Evolutionary conservation across 805 yeast species (phyloP), one percentile per base, ranked within the genome.

Genomic region (Wickerhamiella sergipiensis): DNA sequence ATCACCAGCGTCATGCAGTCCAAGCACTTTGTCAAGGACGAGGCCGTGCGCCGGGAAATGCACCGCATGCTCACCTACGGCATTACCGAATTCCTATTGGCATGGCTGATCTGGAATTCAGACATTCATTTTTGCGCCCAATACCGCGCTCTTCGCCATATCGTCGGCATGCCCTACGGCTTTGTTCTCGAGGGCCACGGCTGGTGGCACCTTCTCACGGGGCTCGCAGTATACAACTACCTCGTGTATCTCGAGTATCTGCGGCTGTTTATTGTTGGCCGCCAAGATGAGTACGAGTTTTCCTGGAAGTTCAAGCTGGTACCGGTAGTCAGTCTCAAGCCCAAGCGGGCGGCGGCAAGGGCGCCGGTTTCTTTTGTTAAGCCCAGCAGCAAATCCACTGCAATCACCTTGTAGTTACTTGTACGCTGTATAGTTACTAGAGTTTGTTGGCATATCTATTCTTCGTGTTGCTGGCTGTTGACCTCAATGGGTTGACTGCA

Each of bases 121-220:
- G 97, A 90, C 64, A 86, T 85, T 52, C 84, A 85, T 56, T 75
- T 83, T 51, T 90, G 97, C 64, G 57, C 69, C 15, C 64, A 65
- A 22, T 80, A 85, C 66, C 74, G 80, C 40, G 53, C 66, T 6
- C 61, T 77, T 15, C 76, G 96, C 64, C 75, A 92, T 53, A 57
- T 68, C 3, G 64, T 80, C 13, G 95, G 97, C 2, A 75, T 83
- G 69, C 97, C 97, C 1, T 76, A 82, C 49, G 97, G 97, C 1
- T 76, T 87, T 54, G 57, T 90, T 3, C 71, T 90, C 36, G 97
- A 90, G 66, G 83, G 95, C 26, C 97, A 90, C 61, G 95, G 95
- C 22, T 90, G 97, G 97, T 90, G 97, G 97, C 97, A 90, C 63
- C 69, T 66, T 43, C 55, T 64, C 46, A 67, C 69, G 42, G 95